Base-by-base conservation (phyloP, 2,329 filamentous ascomycete genomes). In the Penicillium paneum region DNA sequence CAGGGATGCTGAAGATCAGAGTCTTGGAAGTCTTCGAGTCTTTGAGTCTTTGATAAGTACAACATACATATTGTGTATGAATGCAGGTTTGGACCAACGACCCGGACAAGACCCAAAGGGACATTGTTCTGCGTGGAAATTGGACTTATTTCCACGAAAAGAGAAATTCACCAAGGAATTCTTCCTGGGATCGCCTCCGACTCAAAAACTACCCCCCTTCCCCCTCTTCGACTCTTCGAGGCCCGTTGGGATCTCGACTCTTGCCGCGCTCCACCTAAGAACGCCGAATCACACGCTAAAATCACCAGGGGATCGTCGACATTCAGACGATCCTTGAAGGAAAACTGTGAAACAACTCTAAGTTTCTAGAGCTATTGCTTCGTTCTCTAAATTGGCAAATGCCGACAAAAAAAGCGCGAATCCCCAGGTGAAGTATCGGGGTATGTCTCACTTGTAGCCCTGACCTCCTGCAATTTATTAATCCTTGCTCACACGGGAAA, bases 231-330 rank as follows among this genome's bases (percentile, higher is more conserved):
- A n/a, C 4, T 32, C 36, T 19, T 17, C 41, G 31, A 38, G 24
- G 36, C 47, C 46, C 38, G 43, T 51, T 52, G 38, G 47, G 47
- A 43, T 43, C 36, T 54, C 44, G 55, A 60, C 55, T 54, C 52
- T 57, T 57, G 52, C 49, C 52, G 52, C 49, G 43, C 47, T 61
- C 60, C 61, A 62, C 58, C 26, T 32, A 17, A 24, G 34, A 47
- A 45, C 50, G 50, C 53, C 54, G 46, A 59, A 54, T 62, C 60
- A 62, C 56, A 61, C 60, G 58, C 61, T 57, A 62, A 59, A 32
- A 46, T 24, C 29, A 52, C n/a, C n/a, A 48, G 46, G 35, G 51
- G 49, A 55, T 60, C 53, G 38, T 55, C 47, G 49, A 55, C 40
- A 48, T 40, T 50, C 35, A 31, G 11, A 41, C 52, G 58, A 62